Evolutionary conservation across 352 stramenopile species (phyloP).

Genomic region (Plasmopara muralis): DNA sequence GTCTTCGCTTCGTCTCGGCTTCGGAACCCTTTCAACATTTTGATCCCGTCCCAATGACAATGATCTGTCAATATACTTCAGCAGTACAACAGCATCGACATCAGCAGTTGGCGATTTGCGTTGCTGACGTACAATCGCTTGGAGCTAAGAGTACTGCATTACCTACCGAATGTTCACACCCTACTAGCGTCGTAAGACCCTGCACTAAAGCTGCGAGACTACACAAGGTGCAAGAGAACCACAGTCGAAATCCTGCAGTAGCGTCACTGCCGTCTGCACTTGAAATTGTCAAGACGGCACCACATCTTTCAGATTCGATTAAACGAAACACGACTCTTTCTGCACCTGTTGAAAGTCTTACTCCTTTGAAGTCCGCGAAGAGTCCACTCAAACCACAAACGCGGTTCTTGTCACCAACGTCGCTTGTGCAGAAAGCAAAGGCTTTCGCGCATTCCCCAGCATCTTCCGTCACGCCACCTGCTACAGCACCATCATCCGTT

Average conservation of each 20-base stretch:
- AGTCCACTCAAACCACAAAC: conserved; percentile 11
- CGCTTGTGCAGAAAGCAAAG: conserved; percentile 21
- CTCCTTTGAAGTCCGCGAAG: conserved; percentile 8
- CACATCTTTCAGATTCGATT: conserved; percentile 11
- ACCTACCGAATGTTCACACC: neutral
- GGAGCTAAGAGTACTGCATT: neutral
- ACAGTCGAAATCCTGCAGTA: conserved; percentile 5
- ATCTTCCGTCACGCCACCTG: conserved; percentile 2
- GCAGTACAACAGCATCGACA: conserved; percentile 10
- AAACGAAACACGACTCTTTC: conserved; percentile 3
- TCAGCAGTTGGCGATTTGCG: conserved; percentile 20
- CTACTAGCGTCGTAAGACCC: neutral
- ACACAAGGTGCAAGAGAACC: conserved; percentile 4
- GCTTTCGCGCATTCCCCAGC: conserved; percentile 13
- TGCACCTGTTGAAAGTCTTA: conserved; percentile 3
- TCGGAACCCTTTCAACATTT: conserved; percentile 20
- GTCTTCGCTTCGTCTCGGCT: conserved; percentile 47
- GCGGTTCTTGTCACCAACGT: conserved; percentile 21
- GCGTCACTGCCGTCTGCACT: conserved; percentile 1
- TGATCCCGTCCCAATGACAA: conserved; percentile 18
- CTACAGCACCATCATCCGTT: conserved; percentile 5
- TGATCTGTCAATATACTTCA: conserved; percentile 16
- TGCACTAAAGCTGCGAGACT: conserved; percentile 16
- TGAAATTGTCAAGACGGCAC: neutral
- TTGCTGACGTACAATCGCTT: conserved; percentile 2